These are phyloP conservation scores for Galeopsis tetrahit DNA, from an alignment of 257 asterid genomes.

Conservation along the genomic window DNA sequence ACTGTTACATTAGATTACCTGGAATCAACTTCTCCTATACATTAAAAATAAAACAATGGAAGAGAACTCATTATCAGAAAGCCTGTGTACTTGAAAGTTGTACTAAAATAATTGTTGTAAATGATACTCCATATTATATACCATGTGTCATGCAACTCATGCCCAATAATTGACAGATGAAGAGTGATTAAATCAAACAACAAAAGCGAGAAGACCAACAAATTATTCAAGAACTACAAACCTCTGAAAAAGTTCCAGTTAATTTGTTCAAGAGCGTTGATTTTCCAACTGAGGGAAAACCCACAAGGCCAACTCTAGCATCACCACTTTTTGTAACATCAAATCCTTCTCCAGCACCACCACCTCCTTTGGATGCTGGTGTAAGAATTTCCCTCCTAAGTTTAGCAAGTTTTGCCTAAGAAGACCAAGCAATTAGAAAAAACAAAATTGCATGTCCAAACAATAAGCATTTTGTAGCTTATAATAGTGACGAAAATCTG, in stretches of 20 bases:
- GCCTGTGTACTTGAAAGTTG: conserved; percentile 9
- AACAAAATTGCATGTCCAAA: conserved; percentile 2
- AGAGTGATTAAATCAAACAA: background rate
- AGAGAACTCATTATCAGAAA: conserved; percentile 1
- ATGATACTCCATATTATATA: background rate
- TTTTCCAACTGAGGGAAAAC: conserved; percentile 98
- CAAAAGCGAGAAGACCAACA: conserved; percentile 19
- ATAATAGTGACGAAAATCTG: background rate
- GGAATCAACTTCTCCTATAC: conserved; percentile 8
- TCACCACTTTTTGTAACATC: conserved; percentile 99
- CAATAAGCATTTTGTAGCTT: background rate
- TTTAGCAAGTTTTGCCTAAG: conserved; percentile 94
- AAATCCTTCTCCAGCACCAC: conserved; percentile 99
- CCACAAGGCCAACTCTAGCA: conserved; percentile 96
- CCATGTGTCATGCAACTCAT: background rate
- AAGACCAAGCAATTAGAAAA: conserved; percentile 29
- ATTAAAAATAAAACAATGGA: background rate
- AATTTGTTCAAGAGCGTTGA: conserved; percentile 92
- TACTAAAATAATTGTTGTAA: background rate
- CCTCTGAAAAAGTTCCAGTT: conserved; percentile 98
- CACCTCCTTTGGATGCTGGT: conserved; percentile 95
- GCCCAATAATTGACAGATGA: conserved; percentile 1
- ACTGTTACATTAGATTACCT: conserved; percentile 2
- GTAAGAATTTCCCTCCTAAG: conserved; percentile 93
- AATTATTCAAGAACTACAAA: conserved; percentile 37